Evolutionary conservation across 2,329 filamentous ascomycete genomes (phyloP).

Genomic region (Cladosporium sp.): DNA sequence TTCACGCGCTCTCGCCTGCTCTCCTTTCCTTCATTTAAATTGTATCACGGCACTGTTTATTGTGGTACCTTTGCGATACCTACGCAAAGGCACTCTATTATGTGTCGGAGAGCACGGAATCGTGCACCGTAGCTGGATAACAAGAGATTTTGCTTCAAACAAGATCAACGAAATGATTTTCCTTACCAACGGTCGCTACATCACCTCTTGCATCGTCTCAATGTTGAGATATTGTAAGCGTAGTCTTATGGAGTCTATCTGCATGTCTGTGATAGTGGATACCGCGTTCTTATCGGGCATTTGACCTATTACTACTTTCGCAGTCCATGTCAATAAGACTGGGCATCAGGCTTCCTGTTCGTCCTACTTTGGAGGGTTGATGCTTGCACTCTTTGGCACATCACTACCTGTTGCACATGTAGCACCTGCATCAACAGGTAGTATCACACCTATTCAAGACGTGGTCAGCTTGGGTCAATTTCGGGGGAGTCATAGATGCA

Average conservation of each 20-base stretch:
- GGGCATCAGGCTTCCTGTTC: neutral
- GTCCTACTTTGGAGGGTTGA: constrained; percentile 5
- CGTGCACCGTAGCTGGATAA: constrained; percentile 63
- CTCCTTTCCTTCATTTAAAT: constrained; percentile 10
- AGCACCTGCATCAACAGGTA: constrained; percentile 47
- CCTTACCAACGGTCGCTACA: constrained; percentile 66
- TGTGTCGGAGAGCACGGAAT: constrained; percentile 56
- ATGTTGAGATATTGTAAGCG: neutral
- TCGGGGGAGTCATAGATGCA: neutral
- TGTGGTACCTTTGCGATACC: constrained; percentile 51
- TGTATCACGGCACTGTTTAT: constrained; percentile 55
- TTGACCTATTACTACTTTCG: too few relatives aligned
- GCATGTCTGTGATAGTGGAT: too few relatives aligned
- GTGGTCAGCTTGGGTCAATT: constrained; percentile 20
- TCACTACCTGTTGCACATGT: constrained; percentile 42
- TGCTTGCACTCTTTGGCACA: constrained; percentile 26
- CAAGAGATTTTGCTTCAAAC: constrained; percentile 46
- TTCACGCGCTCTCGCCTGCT: neutral
- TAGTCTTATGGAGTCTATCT: neutral
- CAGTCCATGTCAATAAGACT: too few relatives aligned
- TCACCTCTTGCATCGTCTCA: constrained; percentile 17
- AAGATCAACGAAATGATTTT: constrained; percentile 53
- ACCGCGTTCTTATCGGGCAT: too few relatives aligned
- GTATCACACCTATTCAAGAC: constrained; percentile 33
- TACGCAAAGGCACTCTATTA: constrained; percentile 58